These are phyloP conservation scores for Jacaranda copaia DNA, from an alignment of 257 asterid genomes.

Conservation along the genomic window DNA sequence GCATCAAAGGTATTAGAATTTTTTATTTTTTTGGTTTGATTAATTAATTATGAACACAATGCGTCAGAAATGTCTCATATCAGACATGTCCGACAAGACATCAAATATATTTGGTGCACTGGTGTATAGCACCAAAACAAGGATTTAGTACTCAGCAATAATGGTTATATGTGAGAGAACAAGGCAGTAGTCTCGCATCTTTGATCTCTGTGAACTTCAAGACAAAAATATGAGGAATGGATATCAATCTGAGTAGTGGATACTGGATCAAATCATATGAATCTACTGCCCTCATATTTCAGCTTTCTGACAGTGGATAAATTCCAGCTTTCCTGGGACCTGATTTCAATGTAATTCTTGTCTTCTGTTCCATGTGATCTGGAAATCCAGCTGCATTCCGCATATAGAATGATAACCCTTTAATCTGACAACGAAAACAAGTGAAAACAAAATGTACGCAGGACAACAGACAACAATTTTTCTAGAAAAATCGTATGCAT, in stretches of 20 bases:
- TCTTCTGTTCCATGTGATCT: not conserved
- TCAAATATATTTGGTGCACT: no score
- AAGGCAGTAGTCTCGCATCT: not conserved
- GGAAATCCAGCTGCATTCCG: conserved; percentile 32
- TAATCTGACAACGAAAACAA: conserved; percentile 10
- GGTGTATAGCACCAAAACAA: not conserved
- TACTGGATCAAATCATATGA: not conserved
- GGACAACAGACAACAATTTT: not conserved
- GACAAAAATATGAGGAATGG: not conserved
- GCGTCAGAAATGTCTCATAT: no score
- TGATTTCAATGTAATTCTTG: not conserved
- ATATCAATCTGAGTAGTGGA: not conserved
- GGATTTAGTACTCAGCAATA: not conserved
- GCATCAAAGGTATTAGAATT: no score
- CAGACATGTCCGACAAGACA: no score
- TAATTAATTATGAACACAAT: no score
- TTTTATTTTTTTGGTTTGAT: no score
- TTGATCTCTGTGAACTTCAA: not conserved
- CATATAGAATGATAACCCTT: conserved; percentile 2
- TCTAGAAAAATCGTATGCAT: conserved; percentile 4
- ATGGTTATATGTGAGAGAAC: no score
- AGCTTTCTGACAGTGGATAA: conserved; percentile 5
- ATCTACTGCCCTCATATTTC: conserved; percentile 8
- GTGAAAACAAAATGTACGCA: conserved; percentile 5
- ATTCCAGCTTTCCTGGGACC: not conserved